phyloP scores from a whole-genome alignment of 2,329 filamentous ascomycete species.

The Exophiala mesophila region DNA sequence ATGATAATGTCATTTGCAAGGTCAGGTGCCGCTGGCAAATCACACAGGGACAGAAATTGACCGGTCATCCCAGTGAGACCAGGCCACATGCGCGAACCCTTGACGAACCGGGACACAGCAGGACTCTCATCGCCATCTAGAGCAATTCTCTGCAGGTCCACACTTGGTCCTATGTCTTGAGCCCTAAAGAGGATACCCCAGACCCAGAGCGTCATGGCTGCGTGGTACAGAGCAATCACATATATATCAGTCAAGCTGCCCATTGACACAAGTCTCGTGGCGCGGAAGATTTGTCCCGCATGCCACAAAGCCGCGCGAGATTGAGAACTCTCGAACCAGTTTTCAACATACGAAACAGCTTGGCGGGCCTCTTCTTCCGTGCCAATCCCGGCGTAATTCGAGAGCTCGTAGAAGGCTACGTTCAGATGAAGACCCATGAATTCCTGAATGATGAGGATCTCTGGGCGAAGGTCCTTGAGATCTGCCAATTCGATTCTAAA shows the following conservation, averaged over 20 bases:
- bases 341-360: conserved; percentile 32
- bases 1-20: conserved; percentile 6
- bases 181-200: conserved; percentile 3
- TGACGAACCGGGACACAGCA: conserved; percentile 2
- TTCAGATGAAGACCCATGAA: conserved; percentile 35
- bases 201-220: conserved; percentile 61
- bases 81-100: not conserved
- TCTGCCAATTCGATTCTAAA: conserved; percentile 28
- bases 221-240: conserved; percentile 65
- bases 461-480: conserved; percentile 28
- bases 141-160: not conserved
- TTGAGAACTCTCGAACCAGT: conserved; percentile 36
- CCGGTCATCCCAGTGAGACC: not conserved
- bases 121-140: conserved; percentile 7
- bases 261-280: conserved; percentile 50
- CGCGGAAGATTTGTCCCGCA: conserved; percentile 62
- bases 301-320: conserved; percentile 55
- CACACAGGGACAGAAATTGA: not conserved
- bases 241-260: conserved; percentile 56
- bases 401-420: conserved; percentile 39
- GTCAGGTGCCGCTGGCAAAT: not conserved
- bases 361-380: conserved; percentile 36
- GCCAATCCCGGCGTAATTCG: conserved; percentile 41
- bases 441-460: conserved; percentile 34
- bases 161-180: not conserved